Base-by-base conservation (phyloP, 108 stramenopile genomes). In the Schizochytrium sp. region DNA sequence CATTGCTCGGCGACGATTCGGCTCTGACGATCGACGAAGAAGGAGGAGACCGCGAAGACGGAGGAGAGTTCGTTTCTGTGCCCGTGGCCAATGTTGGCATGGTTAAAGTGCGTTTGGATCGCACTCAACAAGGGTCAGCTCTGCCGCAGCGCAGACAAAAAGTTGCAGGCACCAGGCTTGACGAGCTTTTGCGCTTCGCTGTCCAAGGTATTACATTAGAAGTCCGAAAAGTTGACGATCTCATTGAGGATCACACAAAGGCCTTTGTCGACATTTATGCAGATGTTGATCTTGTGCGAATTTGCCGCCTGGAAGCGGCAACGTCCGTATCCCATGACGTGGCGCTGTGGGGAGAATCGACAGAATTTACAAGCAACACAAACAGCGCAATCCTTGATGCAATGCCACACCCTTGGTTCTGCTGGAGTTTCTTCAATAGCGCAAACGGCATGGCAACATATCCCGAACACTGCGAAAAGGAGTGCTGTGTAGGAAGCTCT, bases 361-460 rank as follows among this genome's bases (percentile, higher is more conserved):
- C 8, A 6, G 51, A 18, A 8, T 8, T 6, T 83, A 12, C 44
- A 1, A 4, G 16, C 51, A 12, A 43, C 19, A 16, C 76, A 12
- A 6, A 14, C 18, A 16, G 43, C 12, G 8, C 76, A 19, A 10
- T 83, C 0, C 51, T 83, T 25, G 76, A 83, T 45, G 10, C 76
- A 28, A 83, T 83, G 76, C 76, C 76, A 12, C 76, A 83, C 76
- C 76, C 76, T 14, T 83, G 76, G 76, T 83, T 83, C 51, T 83
- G 76, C 51, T 83, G 76, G 76, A 83, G 76, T 23, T 83, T 83
- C 28, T 83, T 83, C 23, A 43, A 83, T 25, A 23, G 12, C 6
- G 48, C 45, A 53, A 83, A 8, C 6, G 48, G 43, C 14, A 47
- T 83, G 48, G 45, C n/a, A 6, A 28, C 48, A 1, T 47, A 53